Percentiles rank a stretch among this genome's conserved stretches.
phyloP scores from a whole-genome alignment of 1,139 yeast species.

The Hanseniaspora uvarum region DNA sequence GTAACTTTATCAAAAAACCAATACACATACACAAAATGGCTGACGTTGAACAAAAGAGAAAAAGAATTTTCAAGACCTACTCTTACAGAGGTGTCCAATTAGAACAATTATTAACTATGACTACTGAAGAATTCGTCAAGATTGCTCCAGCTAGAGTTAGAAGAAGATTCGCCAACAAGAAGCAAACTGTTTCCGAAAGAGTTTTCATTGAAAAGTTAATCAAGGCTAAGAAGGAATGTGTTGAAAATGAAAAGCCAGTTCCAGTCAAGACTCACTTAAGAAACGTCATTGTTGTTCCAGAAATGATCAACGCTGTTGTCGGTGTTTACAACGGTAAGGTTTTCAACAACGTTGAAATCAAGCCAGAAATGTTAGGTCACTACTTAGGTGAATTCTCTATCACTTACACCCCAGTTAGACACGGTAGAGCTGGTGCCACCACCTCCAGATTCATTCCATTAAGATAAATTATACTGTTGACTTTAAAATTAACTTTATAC shows the following conservation, averaged over 20 bases:
- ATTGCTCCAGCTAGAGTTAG: slow-evolving; percentile 97
- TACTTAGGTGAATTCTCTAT: slow-evolving; percentile 99
- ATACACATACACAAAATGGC: slow-evolving; percentile 26
- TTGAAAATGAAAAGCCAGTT: slow-evolving; percentile 94
- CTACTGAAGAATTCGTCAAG: slow-evolving; percentile 94
- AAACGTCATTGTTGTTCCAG: slow-evolving; percentile 98
- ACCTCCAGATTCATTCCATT: slow-evolving; percentile 75
- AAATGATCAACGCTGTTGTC: slow-evolving; percentile 98
- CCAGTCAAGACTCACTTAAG: slow-evolving; percentile 98
- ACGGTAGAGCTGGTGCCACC: slow-evolving; percentile 98
- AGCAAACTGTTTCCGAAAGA: slow-evolving; percentile 73
- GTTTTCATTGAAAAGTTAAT: slow-evolving; percentile 87
- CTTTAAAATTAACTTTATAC: neutral
- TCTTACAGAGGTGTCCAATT: slow-evolving; percentile 98
- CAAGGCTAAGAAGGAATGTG: slow-evolving; percentile 90
- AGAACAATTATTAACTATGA: slow-evolving; percentile 84
- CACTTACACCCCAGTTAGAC: slow-evolving; percentile 99
- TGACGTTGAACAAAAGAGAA: slow-evolving; percentile 47
- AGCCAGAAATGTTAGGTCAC: slow-evolving; percentile 99
- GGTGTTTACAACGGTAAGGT: slow-evolving; percentile 99
- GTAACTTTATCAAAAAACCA: slow-evolving; percentile 11
- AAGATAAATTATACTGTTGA: slow-evolving; percentile 32
- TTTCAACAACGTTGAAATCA: slow-evolving; percentile 98
- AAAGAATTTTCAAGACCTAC: slow-evolving; percentile 93
- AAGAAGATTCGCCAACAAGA: slow-evolving; percentile 96